A percentile compares a stretch with the other conserved stretches of the same genome.
Evolutionary conservation across 192 early-diverging fungal genomes (phyloP).

Genomic region (Coemansia sp.): DNA sequence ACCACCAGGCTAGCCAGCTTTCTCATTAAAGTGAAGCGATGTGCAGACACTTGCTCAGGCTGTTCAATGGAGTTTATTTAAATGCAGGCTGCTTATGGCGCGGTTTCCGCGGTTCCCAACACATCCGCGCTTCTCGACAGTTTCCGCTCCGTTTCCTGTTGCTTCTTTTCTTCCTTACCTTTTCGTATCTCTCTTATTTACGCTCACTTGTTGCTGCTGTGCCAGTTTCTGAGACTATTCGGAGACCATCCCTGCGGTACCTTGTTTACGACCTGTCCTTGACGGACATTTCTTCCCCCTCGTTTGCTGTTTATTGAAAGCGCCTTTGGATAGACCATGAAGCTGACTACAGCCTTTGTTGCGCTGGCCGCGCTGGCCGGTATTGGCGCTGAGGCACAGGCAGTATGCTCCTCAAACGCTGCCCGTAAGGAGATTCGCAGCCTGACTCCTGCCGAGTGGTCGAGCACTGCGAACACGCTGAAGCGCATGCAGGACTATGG

Average conservation of each 20-base stretch:
- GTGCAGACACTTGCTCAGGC: not conserved
- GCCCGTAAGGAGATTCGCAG: slow-evolving; percentile 54
- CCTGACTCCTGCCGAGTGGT: slow-evolving; percentile 38
- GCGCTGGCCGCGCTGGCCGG: slow-evolving; percentile 36
- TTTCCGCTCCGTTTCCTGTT: slow-evolving; percentile 11
- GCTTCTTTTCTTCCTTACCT: slow-evolving; percentile 2
- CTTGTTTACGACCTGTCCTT: slow-evolving; percentile 14
- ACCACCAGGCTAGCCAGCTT: not conserved
- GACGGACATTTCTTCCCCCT: slow-evolving; percentile 3
- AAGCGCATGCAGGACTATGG: slow-evolving; percentile 33
- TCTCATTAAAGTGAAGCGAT: slow-evolving; percentile 10
- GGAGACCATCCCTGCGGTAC: slow-evolving; percentile 2
- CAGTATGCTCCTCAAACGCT: slow-evolving; percentile 19
- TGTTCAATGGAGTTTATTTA: not conserved
- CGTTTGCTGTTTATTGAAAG: slow-evolving; percentile 1
- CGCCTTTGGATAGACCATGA: slow-evolving; percentile 28
- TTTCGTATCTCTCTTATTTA: slow-evolving; percentile 2
- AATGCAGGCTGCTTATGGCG: not conserved
- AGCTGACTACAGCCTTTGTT: slow-evolving; percentile 42
- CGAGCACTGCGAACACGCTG: slow-evolving; percentile 18
- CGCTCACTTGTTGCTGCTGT: slow-evolving; percentile 6
- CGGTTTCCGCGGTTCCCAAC: too few relatives aligned
- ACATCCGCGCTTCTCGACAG: slow-evolving; percentile 4
- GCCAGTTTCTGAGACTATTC: not conserved
- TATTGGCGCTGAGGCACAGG: slow-evolving; percentile 33